Evolutionary conservation across 768 basidiomycete genomes (phyloP).

Genomic region (Mycena amicta): DNA sequence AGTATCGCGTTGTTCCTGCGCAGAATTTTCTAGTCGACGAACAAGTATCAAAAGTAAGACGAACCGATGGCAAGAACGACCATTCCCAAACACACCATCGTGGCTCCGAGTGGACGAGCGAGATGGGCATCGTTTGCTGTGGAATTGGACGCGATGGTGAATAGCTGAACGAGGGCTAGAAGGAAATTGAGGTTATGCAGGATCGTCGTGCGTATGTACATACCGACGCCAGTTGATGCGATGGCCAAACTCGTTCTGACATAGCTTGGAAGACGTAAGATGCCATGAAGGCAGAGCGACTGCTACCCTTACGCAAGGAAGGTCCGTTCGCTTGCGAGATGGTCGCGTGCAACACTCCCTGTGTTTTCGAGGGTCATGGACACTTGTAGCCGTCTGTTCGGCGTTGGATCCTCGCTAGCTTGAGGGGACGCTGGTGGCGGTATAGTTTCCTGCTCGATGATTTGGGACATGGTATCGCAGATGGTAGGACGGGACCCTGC

Average conservation of each 20-base stretch:
- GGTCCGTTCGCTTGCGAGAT: slow-evolving; percentile 46
- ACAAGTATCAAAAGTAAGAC: too few relatives aligned
- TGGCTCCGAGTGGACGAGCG: slow-evolving; percentile 47
- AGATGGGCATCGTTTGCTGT: not conserved
- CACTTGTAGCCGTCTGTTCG: slow-evolving; percentile 1
- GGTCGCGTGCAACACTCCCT: slow-evolving; percentile 48
- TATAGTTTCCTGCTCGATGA: not conserved
- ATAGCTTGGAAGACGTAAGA: slow-evolving; percentile 23
- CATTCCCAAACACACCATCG: slow-evolving; percentile 37
- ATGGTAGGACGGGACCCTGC: slow-evolving; percentile 2
- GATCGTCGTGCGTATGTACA: slow-evolving; percentile 11
- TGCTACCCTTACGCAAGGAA: slow-evolving; percentile 35
- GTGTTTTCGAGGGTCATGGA: slow-evolving; percentile 42
- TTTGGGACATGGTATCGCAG: slow-evolving; percentile 14
- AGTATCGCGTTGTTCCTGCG: slow-evolving; percentile 41
- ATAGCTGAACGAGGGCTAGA: slow-evolving; percentile 47
- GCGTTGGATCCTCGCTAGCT: not conserved
- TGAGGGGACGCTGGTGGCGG: slow-evolving; percentile 12
- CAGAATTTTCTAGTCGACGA: too few relatives aligned
- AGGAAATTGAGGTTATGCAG: not conserved
- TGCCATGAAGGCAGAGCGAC: not conserved
- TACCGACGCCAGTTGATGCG: slow-evolving; percentile 47
- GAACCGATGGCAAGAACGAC: slow-evolving; percentile 34
- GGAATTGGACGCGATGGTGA: slow-evolving; percentile 34
- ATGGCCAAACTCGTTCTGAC: slow-evolving; percentile 46